Percentiles rank a stretch among this genome's conserved stretches.
Conservation (phyloP, 768 basidiomycete genomes). For the Termitomyces sp. region DNA sequence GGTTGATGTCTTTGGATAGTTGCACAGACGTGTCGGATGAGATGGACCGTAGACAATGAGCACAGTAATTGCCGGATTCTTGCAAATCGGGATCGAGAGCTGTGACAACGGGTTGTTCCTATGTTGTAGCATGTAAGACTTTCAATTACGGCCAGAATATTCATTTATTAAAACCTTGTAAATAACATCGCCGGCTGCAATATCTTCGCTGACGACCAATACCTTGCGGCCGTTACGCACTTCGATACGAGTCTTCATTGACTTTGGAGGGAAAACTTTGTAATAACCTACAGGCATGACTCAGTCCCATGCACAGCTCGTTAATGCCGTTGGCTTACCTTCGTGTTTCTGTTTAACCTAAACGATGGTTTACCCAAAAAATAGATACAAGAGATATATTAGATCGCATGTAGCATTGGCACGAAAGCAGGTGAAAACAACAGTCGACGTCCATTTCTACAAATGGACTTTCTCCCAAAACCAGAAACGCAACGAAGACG, state of each 20-base stretch:
- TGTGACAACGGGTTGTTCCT: conserved; percentile 74
- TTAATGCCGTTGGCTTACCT: conserved; percentile 52
- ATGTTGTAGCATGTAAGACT: conserved; percentile 3
- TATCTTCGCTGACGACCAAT: conserved; percentile 60
- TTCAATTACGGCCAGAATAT: neutral
- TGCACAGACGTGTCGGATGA: conserved; percentile 37
- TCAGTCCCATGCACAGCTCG: conserved; percentile 5
- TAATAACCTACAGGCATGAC: conserved; percentile 56
- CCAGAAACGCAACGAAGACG: conserved; percentile 9
- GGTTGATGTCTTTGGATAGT: conserved; percentile 38
- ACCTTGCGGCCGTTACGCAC: conserved; percentile 40
- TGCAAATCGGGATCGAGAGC: conserved; percentile 70
- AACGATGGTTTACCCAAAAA: conserved; percentile 16
- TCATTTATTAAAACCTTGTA: conserved; percentile 52
- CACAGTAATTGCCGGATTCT: conserved; percentile 61
- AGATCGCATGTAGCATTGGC: conserved; percentile 38
- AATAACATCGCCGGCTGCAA: conserved; percentile 66
- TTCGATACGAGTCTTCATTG: conserved; percentile 62
- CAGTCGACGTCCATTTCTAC: conserved; percentile 12
- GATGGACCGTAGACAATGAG: conserved; percentile 64
- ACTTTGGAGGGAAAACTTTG: conserved; percentile 68
- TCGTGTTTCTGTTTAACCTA: conserved; percentile 64
- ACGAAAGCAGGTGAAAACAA: conserved; percentile 7
- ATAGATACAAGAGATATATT: conserved; percentile 49
- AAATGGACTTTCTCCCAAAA: conserved; percentile 8